Percentiles rank a stretch among this genome's conserved stretches.
Evolutionary conservation across 331 rosid species (phyloP).

Genomic region (Ulmus americana): DNA sequence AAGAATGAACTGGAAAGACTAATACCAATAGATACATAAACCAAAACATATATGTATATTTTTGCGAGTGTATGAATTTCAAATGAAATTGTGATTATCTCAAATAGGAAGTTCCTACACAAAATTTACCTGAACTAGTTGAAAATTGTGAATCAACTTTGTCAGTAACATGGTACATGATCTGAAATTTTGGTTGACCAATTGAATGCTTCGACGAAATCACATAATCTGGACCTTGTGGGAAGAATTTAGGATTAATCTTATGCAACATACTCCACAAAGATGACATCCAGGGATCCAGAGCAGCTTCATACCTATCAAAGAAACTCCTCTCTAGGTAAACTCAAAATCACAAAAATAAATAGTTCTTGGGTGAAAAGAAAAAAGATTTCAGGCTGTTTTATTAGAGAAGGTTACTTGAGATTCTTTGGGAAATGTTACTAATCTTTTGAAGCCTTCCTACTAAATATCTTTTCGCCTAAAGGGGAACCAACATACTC

Average conservation of each 20-base stretch:
- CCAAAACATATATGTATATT: too few relatives aligned
- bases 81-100: not conserved
- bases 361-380: not conserved
- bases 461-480: too few relatives aligned
- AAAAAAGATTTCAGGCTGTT: not conserved
- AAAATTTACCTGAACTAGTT: constrained; percentile 46
- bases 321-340: constrained; percentile 17
- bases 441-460: too few relatives aligned
- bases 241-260: constrained; percentile 49
- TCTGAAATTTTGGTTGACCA: constrained; percentile 57
- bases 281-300: constrained; percentile 88
- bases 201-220: constrained; percentile 39
- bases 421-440: not conserved
- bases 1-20: too few relatives aligned
- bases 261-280: constrained; percentile 55
- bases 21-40: too few relatives aligned
- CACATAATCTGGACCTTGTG: constrained; percentile 50
- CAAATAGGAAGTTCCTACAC: not conserved
- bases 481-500: too few relatives aligned
- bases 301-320: constrained; percentile 79
- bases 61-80: too few relatives aligned
- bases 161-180: constrained; percentile 48
- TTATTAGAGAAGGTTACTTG: too few relatives aligned
- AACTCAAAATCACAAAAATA: not conserved
- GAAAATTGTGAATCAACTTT: constrained; percentile 38